Evolutionary conservation across 2,329 filamentous ascomycete genomes (phyloP).

Genomic region (Pyrenophora teres): DNA sequence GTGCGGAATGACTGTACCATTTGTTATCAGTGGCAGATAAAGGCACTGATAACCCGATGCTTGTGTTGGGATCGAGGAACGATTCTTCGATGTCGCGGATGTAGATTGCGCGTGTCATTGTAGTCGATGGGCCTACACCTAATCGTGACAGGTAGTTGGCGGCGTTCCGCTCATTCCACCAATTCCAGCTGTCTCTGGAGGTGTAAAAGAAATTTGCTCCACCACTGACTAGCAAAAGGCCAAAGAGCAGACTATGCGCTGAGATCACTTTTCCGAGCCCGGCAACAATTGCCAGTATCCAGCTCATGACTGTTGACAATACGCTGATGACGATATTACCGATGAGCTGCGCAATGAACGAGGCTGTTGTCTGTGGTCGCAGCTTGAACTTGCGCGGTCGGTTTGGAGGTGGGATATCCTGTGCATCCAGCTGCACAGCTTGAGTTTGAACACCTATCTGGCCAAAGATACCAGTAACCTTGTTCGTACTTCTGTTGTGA

Average conservation of each 20-base stretch:
- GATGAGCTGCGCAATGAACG: constrained; percentile 73
- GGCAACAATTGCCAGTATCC: constrained; percentile 68
- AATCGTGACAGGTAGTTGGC: constrained; percentile 79
- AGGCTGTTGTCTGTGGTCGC: constrained; percentile 64
- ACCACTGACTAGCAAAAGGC: constrained; percentile 69
- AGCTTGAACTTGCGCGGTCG: constrained; percentile 47
- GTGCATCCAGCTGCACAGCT: constrained; percentile 54
- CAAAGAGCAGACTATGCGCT: constrained; percentile 75
- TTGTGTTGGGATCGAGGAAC: constrained; percentile 48
- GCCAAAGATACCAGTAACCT: constrained; percentile 79
- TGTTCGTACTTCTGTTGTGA: constrained; percentile 73
- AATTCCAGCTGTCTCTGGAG: constrained; percentile 72
- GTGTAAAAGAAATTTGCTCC: constrained; percentile 76
- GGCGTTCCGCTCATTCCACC: constrained; percentile 85
- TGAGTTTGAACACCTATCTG: constrained; percentile 71
- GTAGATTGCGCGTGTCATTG: constrained; percentile 87
- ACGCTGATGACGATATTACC: constrained; percentile 76
- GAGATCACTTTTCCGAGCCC: constrained; percentile 70
- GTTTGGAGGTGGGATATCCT: constrained; percentile 45
- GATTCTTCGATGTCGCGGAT: constrained; percentile 77
- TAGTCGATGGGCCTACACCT: constrained; percentile 75
- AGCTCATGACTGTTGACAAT: constrained; percentile 76
- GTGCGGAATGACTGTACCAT: constrained; percentile 25
- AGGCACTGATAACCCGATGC: constrained; percentile 24
- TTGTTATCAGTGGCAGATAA: constrained; percentile 28